A percentile compares a stretch with the other conserved stretches of the same genome.
phyloP scores from a whole-genome alignment of 306 rosid species.

The Sicyos edulis region DNA sequence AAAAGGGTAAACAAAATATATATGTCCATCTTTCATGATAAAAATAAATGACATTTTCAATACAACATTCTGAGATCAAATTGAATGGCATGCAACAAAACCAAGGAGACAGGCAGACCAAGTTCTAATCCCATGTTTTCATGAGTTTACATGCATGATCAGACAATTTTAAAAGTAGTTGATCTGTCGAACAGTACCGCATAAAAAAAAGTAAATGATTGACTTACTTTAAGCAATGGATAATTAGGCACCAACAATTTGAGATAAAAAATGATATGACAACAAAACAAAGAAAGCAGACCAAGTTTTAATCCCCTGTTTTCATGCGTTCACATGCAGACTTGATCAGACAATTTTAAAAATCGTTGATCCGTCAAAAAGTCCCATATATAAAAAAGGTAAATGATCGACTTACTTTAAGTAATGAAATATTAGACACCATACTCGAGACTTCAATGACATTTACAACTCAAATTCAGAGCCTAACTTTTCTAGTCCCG shows the following conservation, averaged over 20 bases:
- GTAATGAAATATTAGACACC: neutral
- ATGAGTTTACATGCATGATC: no score
- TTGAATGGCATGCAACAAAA: slow-evolving; percentile 9
- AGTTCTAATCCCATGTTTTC: no score
- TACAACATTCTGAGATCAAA: neutral
- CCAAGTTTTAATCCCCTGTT: neutral
- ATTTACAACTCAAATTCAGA: slow-evolving; percentile 7
- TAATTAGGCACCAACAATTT: no score
- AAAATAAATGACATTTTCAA: neutral
- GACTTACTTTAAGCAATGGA: no score
- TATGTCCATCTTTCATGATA: slow-evolving; percentile 11
- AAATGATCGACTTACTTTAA: neutral
- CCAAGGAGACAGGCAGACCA: neutral
- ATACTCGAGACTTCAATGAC: slow-evolving; percentile 6
- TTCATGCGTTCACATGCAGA: slow-evolving; percentile 15
- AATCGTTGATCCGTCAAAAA: neutral
- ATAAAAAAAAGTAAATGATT: no score
- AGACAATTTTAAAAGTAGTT: no score
- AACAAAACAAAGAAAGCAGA: neutral
- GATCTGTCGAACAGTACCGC: no score
- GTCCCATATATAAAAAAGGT: neutral
- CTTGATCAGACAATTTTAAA: neutral
- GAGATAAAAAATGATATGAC: neutral
- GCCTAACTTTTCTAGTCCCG: slow-evolving; percentile 34
- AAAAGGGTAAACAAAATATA: neutral